Evolutionary conservation across 2,329 filamentous ascomycete species (phyloP), one percentile per base, ranked within the genome.

Genomic region (Aspergillus sp.): DNA sequence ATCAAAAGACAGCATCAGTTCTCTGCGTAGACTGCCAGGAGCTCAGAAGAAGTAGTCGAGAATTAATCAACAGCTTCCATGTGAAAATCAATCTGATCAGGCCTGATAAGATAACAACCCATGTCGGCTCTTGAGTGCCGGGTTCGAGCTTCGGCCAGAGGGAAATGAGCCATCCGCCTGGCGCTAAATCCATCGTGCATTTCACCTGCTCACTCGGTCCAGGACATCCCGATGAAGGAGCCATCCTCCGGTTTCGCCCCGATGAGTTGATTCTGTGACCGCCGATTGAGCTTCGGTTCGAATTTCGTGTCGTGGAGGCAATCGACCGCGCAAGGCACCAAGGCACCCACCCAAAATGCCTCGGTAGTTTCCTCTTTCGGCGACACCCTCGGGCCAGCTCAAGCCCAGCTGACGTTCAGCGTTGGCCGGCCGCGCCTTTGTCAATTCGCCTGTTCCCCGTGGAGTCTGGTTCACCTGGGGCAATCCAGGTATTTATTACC

Each of bases 401-500:
- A 23, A 23, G 28, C 11, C 13, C 23, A 52, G n/a, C n/a, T 22
- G 30, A 17, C 50, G 34, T 34, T 17, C 9, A 8, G 9, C 3
- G 17, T 25, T 9, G 7, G 19, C 43, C 41, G 19, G n/a, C 17
- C 28, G 22, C 19, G 34, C 34, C 34, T 41, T 17, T 41, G 11
- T 41, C 34, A 41, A 41, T 41, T 41, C 45, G 31, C 19, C 43
- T 34, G 41, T 7, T 22, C 31, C 34, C 54, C 54, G 54, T 56
- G 54, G 54, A 50, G 46, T 51, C 54, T n/a, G 30, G 46, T 41
- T 41, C 34, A 41, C 34, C 34, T 41, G 46, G 46, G 46, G 30
- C 54, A 50, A 57, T 30, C 34, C 54, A 41, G 23, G 23, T 57
- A 50, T 57, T 57, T 57, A 57, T 57, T 57, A 50, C 54, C 22